phyloP scores from a whole-genome alignment of 2,329 filamentous ascomycete species.

The Calonectria pseudoturangicola region DNA sequence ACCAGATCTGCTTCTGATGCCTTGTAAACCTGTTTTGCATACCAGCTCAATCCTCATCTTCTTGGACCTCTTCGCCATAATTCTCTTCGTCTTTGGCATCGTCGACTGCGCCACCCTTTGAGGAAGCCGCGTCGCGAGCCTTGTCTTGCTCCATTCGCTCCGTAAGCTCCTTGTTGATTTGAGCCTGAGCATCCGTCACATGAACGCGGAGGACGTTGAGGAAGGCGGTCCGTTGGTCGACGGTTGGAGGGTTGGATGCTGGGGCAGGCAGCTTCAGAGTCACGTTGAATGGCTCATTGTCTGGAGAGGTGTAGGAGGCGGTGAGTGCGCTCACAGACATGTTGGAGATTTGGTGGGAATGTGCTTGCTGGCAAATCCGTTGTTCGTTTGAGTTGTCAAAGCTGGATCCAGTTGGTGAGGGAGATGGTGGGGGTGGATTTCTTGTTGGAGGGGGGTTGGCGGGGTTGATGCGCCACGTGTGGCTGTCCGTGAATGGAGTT shows the following conservation, averaged over 20 bases:
- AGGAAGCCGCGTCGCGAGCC: constrained; percentile 63
- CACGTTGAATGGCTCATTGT: constrained; percentile 68
- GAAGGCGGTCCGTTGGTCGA: constrained; percentile 74
- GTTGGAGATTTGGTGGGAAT: constrained; percentile 2
- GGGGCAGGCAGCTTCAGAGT: constrained; percentile 61
- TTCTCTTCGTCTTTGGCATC: constrained; percentile 82
- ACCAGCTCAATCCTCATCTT: constrained; percentile 70
- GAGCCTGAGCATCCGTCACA: constrained; percentile 76
- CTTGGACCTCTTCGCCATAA: constrained; percentile 89
- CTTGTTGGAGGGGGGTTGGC: constrained; percentile 37
- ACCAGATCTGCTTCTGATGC: not conserved
- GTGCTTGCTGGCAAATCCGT: constrained; percentile 40
- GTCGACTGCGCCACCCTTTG: constrained; percentile 60
- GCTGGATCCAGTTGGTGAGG: constrained; percentile 3
- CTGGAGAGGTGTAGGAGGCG: constrained; percentile 73
- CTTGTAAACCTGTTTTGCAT: no score
- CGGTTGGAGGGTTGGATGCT: constrained; percentile 56
- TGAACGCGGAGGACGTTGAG: constrained; percentile 75
- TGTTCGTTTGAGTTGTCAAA: constrained; percentile 38
- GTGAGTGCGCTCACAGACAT: constrained; percentile 57
- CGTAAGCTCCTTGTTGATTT: constrained; percentile 83
- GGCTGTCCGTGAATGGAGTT: not conserved
- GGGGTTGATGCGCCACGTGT: constrained; percentile 50
- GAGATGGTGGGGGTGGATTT: constrained; percentile 22
- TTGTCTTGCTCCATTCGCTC: constrained; percentile 85